A percentile compares a stretch with the other conserved stretches of the same genome.
phyloP scores from a whole-genome alignment of 2,329 filamentous ascomycete genomes.

The Grosmannia penicillata region DNA sequence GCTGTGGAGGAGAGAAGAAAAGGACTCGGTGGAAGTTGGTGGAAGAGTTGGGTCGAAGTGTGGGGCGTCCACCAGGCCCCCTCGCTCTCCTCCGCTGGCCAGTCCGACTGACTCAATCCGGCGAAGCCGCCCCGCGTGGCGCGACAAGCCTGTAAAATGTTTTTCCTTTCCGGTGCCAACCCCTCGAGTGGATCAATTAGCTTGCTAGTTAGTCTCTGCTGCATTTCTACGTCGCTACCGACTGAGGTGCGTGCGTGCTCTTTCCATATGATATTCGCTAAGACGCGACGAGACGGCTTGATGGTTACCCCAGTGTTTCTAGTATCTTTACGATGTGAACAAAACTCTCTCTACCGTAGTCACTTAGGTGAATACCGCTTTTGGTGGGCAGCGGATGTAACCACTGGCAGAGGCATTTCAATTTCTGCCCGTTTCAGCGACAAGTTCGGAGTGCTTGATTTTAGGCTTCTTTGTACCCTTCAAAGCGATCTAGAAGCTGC shows the following conservation, averaged over 20 bases:
- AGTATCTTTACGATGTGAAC: slow-evolving; percentile 55
- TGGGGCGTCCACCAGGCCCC: background rate
- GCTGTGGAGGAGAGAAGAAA: background rate
- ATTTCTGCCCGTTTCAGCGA: no score
- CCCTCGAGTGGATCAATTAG: no score
- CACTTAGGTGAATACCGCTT: slow-evolving; percentile 64
- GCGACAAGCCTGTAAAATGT: background rate
- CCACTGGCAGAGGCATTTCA: no score
- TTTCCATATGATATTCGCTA: no score
- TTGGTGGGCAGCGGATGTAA: slow-evolving; percentile 58
- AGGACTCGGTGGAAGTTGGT: slow-evolving; percentile 6
- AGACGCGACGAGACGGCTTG: no score
- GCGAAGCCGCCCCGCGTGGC: background rate
- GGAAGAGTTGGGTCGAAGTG: slow-evolving; percentile 1
- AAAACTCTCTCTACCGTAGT: slow-evolving; percentile 48
- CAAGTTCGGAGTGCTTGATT: no score
- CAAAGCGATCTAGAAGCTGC: slow-evolving; percentile 27
- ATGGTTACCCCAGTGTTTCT: slow-evolving; percentile 64
- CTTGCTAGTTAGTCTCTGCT: no score
- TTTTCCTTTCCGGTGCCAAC: background rate
- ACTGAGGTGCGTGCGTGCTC: no score
- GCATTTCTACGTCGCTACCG: no score
- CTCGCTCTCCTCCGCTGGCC: no score
- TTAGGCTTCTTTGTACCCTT: slow-evolving; percentile 26
- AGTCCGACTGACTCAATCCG: slow-evolving; percentile 5